Conservation (phyloP, 1,284 basidiomycete genomes). For the Tilletia horrida region DNA sequence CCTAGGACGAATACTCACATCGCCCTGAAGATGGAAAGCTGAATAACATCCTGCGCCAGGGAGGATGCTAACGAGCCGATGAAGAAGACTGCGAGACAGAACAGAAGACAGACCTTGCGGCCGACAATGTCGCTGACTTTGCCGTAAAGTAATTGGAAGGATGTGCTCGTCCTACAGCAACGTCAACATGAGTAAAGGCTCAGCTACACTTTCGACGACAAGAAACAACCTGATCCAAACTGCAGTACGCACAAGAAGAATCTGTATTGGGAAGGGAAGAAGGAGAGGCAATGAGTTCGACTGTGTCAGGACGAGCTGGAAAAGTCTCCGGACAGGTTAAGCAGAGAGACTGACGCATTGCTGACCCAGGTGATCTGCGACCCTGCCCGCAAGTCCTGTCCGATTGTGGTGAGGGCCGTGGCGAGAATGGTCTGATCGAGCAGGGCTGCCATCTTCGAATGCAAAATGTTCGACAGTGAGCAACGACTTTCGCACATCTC, state of each 20-base stretch:
- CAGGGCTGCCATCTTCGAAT: background rate
- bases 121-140: conserved; percentile 23
- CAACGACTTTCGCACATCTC: too few species aligned
- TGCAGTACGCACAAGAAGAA: background rate
- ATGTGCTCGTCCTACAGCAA: conserved; percentile 3
- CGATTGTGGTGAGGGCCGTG: background rate
- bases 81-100: conserved; percentile 21
- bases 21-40: background rate
- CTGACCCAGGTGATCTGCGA: conserved; percentile 3
- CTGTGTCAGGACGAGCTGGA: too few species aligned
- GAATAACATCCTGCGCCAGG: conserved; percentile 20
- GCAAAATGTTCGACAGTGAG: background rate
- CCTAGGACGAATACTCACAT: background rate
- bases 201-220: background rate
- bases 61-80: conserved; percentile 23
- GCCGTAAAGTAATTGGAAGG: conserved; percentile 22
- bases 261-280: background rate
- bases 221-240: too few species aligned
- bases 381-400: background rate
- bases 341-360: conserved; percentile 1
- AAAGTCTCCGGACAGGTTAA: too few species aligned
- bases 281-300: background rate
- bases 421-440: conserved; percentile 7
- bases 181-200: background rate
- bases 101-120: conserved; percentile 19